A percentile compares a stretch with the other conserved stretches of the same genome.
These are phyloP conservation scores for Cordyceps fumosorosea DNA, from an alignment of 2,329 filamentous ascomycete genomes.

Conservation along the genomic window DNA sequence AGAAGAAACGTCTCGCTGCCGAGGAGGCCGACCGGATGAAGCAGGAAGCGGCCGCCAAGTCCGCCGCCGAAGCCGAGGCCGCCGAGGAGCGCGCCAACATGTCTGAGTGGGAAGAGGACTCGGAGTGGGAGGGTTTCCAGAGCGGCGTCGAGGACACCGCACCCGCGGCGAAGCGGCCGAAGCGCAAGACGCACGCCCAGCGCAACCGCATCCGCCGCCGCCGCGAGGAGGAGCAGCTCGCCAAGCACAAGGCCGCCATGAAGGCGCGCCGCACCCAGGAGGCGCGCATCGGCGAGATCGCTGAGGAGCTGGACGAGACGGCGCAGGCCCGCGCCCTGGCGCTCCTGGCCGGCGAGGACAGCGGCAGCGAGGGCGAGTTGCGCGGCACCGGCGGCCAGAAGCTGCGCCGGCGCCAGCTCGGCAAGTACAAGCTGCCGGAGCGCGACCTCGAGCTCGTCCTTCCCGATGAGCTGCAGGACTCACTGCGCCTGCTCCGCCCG, in stretches of 20 bases:
- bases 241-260: slow-evolving; percentile 68
- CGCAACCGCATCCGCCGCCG: slow-evolving; percentile 82
- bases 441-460: slow-evolving; percentile 75
- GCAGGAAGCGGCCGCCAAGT: slow-evolving; percentile 60
- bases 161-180: slow-evolving; percentile 59
- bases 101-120: slow-evolving; percentile 77
- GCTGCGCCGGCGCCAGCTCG: slow-evolving; percentile 66
- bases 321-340: slow-evolving; percentile 43
- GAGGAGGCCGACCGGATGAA: slow-evolving; percentile 61
- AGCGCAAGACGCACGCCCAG: slow-evolving; percentile 80
- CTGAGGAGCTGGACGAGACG: slow-evolving; percentile 51
- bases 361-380: slow-evolving; percentile 53
- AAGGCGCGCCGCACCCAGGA: slow-evolving; percentile 68
- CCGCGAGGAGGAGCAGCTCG: slow-evolving; percentile 76
- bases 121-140: slow-evolving; percentile 84
- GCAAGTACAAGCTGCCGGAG: slow-evolving; percentile 67
- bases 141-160: slow-evolving; percentile 64
- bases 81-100: slow-evolving; percentile 59
- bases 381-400: slow-evolving; percentile 28
- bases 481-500: slow-evolving; percentile 75
- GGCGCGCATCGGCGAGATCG: slow-evolving; percentile 57
- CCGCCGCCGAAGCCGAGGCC: slow-evolving; percentile 68
- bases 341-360: slow-evolving; percentile 28
- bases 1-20: slow-evolving; percentile 64
- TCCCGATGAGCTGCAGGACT: slow-evolving; percentile 76